phyloP scores from a whole-genome alignment of 2,329 filamentous ascomycete species.

The Colletotrichum camelliae region DNA sequence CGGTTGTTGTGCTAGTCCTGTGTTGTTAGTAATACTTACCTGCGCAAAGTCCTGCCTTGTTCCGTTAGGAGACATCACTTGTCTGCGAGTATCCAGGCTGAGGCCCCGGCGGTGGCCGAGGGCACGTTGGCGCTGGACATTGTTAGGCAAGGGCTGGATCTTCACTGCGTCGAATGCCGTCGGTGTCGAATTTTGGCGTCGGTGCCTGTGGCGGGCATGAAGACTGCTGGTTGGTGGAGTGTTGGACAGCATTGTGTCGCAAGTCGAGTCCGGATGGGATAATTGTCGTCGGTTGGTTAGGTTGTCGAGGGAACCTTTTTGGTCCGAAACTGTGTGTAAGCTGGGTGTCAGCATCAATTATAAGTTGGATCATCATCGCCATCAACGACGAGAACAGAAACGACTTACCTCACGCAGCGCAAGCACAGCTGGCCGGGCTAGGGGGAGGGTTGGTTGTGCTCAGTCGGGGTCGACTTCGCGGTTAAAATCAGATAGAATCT shows the following conservation, averaged over 20 bases:
- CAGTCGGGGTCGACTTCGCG: slow-evolving; percentile 52
- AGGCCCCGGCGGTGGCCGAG: slow-evolving; percentile 79
- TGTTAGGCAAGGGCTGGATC: slow-evolving; percentile 66
- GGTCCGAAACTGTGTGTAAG: slow-evolving; percentile 49
- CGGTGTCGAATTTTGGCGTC: slow-evolving; percentile 88
- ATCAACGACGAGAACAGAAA: not conserved
- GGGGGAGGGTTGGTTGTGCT: slow-evolving; percentile 45
- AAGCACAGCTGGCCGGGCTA: slow-evolving; percentile 80
- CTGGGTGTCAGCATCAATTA: slow-evolving; percentile 2
- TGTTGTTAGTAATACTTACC: slow-evolving; percentile 61
- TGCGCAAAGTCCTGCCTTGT: slow-evolving; percentile 53
- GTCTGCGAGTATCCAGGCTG: slow-evolving; percentile 78
- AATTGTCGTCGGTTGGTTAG: slow-evolving; percentile 55
- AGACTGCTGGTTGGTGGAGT: slow-evolving; percentile 65
- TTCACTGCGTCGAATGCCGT: slow-evolving; percentile 77
- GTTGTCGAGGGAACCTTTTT: slow-evolving; percentile 56
- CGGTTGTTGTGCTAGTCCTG: slow-evolving; percentile 60
- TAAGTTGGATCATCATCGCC: not conserved
- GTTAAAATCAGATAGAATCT: slow-evolving; percentile 20
- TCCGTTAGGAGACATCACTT: slow-evolving; percentile 49
- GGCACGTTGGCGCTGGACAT: slow-evolving; percentile 47
- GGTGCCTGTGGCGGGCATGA: slow-evolving; percentile 78
- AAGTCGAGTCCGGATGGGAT: slow-evolving; percentile 69
- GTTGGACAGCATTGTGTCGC: slow-evolving; percentile 82
- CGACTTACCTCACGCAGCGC: slow-evolving; percentile 79